These are phyloP conservation scores for Penicillium sp. DNA, from an alignment of 2,329 filamentous ascomycete genomes.

Conservation along the genomic window DNA sequence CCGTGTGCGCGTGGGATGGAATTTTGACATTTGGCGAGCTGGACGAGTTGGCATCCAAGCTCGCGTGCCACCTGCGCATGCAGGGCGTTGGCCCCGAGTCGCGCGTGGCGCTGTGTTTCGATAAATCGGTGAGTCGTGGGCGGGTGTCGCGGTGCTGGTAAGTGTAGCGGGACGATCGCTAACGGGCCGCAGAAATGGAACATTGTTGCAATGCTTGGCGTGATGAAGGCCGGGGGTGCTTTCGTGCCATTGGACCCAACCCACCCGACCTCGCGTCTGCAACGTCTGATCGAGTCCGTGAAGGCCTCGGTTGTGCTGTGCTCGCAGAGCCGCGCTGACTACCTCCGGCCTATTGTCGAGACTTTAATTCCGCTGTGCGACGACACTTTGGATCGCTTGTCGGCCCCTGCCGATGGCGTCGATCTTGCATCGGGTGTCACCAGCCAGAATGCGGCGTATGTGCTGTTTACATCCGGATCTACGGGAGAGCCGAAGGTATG, in stretches of 20 bases:
- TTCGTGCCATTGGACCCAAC: slow-evolving; percentile 44
- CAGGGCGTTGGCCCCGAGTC: slow-evolving; percentile 42
- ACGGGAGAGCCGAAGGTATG: slow-evolving; percentile 53
- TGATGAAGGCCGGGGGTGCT: slow-evolving; percentile 44
- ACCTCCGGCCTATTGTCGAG: slow-evolving; percentile 23
- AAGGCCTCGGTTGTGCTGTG: slow-evolving; percentile 35
- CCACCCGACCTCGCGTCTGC: slow-evolving; percentile 39
- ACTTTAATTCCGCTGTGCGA: slow-evolving; percentile 31
- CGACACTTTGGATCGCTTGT: slow-evolving; percentile 24
- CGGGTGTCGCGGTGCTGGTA: not conserved
- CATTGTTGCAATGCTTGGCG: slow-evolving; percentile 41
- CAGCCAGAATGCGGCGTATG: slow-evolving; percentile 46
- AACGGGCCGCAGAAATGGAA: slow-evolving; percentile 39
- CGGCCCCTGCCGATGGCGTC: slow-evolving; percentile 13
- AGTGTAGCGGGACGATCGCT: slow-evolving; percentile 7
- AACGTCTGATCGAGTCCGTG: slow-evolving; percentile 34
- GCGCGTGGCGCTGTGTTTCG: slow-evolving; percentile 41
- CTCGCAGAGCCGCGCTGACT: slow-evolving; percentile 26
- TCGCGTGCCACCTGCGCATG: slow-evolving; percentile 38
- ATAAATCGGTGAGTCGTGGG: slow-evolving; percentile 39
- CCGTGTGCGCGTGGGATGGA: slow-evolving; percentile 43
- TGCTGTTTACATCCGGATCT: slow-evolving; percentile 60
- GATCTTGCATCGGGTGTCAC: slow-evolving; percentile 27
- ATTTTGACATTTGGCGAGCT: slow-evolving; percentile 38
- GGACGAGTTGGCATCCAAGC: slow-evolving; percentile 37